A percentile compares a stretch with the other conserved stretches of the same genome.
Conservation (phyloP, 306 rosid species). For the Comarum palustre region DNA sequence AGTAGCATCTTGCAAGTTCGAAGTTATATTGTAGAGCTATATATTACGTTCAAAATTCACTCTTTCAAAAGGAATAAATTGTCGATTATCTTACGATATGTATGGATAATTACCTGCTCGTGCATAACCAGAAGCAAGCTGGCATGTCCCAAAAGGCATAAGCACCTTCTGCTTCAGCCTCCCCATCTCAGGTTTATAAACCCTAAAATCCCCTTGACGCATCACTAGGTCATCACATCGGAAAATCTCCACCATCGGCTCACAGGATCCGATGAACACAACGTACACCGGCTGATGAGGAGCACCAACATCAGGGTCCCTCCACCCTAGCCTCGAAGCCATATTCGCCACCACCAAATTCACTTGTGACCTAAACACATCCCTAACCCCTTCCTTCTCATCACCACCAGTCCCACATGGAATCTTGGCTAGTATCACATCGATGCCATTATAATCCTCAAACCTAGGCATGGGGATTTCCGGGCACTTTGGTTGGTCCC, state of each 20-base stretch:
- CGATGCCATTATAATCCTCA: constrained; percentile 36
- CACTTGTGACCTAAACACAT: constrained; percentile 60
- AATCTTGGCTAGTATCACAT: constrained; percentile 52
- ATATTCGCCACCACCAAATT: constrained; percentile 78
- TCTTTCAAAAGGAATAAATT: too few relatives aligned
- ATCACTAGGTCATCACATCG: constrained; percentile 66
- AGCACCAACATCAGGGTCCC: constrained; percentile 2
- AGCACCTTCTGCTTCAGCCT: constrained; percentile 56
- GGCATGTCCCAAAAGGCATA: constrained; percentile 80
- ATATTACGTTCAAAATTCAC: neutral
- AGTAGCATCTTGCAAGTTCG: too few relatives aligned
- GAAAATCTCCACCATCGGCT: constrained; percentile 85
- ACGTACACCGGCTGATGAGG: constrained; percentile 43
- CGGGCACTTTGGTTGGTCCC: constrained; percentile 51
- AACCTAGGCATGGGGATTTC: constrained; percentile 48
- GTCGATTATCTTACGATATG: neutral
- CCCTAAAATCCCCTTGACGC: constrained; percentile 42
- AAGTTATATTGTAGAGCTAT: too few relatives aligned
- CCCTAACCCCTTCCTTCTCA: constrained; percentile 41
- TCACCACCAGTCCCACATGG: constrained; percentile 43
- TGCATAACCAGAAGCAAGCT: constrained; percentile 55
- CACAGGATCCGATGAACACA: constrained; percentile 65
- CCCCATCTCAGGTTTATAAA: constrained; percentile 57
- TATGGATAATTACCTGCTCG: constrained; percentile 45
- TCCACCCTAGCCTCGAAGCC: constrained; percentile 51